A percentile compares a stretch with the other conserved stretches of the same genome.
Evolutionary conservation across 192 early-diverging fungal species (phyloP).

Genomic region (Thamnidium elegans): DNA sequence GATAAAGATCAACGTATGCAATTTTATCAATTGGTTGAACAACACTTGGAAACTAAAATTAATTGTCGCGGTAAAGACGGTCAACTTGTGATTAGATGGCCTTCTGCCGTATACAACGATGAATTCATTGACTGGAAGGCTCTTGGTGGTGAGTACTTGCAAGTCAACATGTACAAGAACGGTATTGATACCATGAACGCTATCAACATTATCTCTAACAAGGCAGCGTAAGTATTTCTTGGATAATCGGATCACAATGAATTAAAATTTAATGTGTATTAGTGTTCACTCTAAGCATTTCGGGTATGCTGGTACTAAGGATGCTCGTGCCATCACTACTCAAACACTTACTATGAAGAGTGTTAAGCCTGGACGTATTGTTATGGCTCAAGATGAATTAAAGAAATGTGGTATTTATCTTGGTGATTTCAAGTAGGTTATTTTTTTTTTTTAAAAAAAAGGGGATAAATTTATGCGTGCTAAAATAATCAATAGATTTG

Average conservation of each 20-base stretch:
- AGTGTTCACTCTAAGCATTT: constrained; percentile 55
- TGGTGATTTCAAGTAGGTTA: constrained; percentile 71
- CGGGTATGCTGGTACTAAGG: constrained; percentile 92
- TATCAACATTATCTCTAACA: constrained; percentile 56
- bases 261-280: constrained; percentile 8
- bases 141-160: constrained; percentile 66
- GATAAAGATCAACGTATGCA: constrained; percentile 1
- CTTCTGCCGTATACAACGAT: constrained; percentile 9
- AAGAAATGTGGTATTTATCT: constrained; percentile 53
- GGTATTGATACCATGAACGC: constrained; percentile 92
- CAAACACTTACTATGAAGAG: constrained; percentile 75
- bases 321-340: constrained; percentile 85
- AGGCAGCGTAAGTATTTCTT: constrained; percentile 39
- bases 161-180: constrained; percentile 91
- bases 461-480: constrained; percentile 45
- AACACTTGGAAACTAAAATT: constrained; percentile 11
- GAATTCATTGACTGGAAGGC: constrained; percentile 16
- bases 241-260: neutral
- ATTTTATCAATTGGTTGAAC: constrained; percentile 16
- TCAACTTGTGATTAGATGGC: constrained; percentile 15
- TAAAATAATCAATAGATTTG: constrained; percentile 48
- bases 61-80: constrained; percentile 6
- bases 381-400: constrained; percentile 45
- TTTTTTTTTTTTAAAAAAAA: neutral
- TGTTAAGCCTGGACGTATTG: constrained; percentile 55